Base-by-base conservation (phyloP, 2,329 filamentous ascomycete genomes). In the Monilinia fructigena region DNA sequence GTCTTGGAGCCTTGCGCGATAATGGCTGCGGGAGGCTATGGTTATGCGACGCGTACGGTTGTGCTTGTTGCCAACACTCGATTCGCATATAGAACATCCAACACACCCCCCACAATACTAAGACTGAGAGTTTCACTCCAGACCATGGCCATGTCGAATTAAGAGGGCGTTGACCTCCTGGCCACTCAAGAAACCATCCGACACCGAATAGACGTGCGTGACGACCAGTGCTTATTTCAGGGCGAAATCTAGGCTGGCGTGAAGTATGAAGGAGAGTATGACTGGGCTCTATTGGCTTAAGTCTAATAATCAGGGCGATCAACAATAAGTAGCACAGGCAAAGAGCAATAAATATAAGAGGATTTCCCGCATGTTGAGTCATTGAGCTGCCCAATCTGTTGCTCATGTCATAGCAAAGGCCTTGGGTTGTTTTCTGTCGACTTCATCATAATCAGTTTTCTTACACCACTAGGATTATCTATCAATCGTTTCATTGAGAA, bases 121-220 rank as follows among this genome's bases (percentile, higher is more conserved):
- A 53, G 42, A 74, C 59, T n/a, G 71, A 71, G 35, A 71, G 70
- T 61, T 70, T 73, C 4, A 72, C 68, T 28, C 71, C 70, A 61
- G 67, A 66, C 70, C 72, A 73, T 31, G 68, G 72, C 72, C 72
- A 74, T 56, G 70, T 72, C 26, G 72, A 73, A 56, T 71, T 71
- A 38, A 73, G 55, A 42, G 69, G 71, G 38, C 66, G 71, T 59
- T 67, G 67, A 11, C 69, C 69, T 66, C 68, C 58, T 35, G 70
- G 71, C 70, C 70, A 73, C 58, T 74, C 72, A 50, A 72, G 70
- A 67, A 72, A 72, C 68, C 71, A 74, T 59, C 68, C 71, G 50
- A 69, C 60, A 48, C 67, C 71, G 47, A 69, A 72, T 14, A 71
- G 45, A n/a, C 63, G 66, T 26, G 60, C 45, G 8, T 69, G 47